A percentile compares a stretch with the other conserved stretches of the same genome.
Conservation (phyloP, 345 rosid species). For the Gossypium australe region DNA sequence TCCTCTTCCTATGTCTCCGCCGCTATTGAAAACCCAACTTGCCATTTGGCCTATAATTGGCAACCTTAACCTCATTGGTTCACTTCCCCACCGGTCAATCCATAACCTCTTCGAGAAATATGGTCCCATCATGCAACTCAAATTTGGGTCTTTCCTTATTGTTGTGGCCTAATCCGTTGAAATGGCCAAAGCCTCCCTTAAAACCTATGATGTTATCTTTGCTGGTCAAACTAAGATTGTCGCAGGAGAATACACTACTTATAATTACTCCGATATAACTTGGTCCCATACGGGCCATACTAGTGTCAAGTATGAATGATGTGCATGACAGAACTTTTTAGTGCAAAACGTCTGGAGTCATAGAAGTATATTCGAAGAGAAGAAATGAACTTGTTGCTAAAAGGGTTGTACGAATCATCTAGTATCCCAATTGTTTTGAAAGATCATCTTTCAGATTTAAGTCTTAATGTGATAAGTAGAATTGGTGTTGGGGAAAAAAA, state of each 20-base stretch:
- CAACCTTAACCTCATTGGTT: conserved; percentile 57
- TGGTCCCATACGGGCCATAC: conserved; percentile 67
- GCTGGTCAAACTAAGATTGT: conserved; percentile 39
- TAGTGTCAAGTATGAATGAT: conserved; percentile 63
- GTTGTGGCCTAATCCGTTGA: conserved; percentile 50
- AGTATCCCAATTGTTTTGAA: conserved; percentile 28
- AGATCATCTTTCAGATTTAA: conserved; percentile 35
- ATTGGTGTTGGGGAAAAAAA: conserved; percentile 58
- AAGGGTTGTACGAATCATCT: conserved; percentile 15
- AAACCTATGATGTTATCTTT: conserved; percentile 46
- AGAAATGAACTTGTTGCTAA: conserved; percentile 29
- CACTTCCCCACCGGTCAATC: conserved; percentile 60
- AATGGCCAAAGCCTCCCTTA: conserved; percentile 47
- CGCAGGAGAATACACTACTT: conserved; percentile 62
- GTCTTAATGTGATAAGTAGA: conserved; percentile 52
- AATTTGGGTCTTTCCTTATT: conserved; percentile 47
- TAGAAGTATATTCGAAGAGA: conserved; percentile 55
- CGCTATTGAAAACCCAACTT: conserved; percentile 31
- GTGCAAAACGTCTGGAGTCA: conserved; percentile 50
- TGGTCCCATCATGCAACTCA: conserved; percentile 52
- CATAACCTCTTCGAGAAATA: conserved; percentile 47
- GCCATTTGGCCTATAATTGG: conserved; percentile 70
- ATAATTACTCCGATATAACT: conserved; percentile 50
- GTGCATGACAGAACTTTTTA: conserved; percentile 57
- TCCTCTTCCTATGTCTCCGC: conserved; percentile 31